A percentile compares a stretch with the other conserved stretches of the same genome.
Evolutionary conservation across 768 basidiomycete species (phyloP).

Genomic region (Tylopilus rubrobrunneus): DNA sequence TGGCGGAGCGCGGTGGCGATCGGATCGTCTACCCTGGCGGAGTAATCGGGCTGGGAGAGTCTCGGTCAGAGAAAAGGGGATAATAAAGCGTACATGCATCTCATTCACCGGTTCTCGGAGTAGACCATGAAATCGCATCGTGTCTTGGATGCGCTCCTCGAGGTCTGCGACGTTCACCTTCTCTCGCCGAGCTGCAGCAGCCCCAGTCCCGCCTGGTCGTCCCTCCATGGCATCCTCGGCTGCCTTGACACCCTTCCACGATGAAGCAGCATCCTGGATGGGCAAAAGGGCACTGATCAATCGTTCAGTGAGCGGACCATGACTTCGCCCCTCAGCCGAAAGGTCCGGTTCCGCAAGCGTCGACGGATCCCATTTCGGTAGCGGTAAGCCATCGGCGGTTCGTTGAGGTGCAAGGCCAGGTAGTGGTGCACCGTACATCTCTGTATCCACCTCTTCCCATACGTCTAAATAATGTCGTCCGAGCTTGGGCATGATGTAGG

Average conservation of each 20-base stretch:
- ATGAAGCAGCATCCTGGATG: conserved; percentile 52
- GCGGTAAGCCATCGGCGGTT: conserved; percentile 31
- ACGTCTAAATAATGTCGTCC: conserved; percentile 83
- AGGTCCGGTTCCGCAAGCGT: conserved; percentile 72
- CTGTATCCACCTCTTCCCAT: conserved; percentile 90
- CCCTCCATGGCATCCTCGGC: conserved; percentile 85
- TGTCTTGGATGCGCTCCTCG: conserved; percentile 71
- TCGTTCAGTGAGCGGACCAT: conserved; percentile 86
- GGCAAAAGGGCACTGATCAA: conserved; percentile 72
- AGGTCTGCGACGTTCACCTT: conserved; percentile 76
- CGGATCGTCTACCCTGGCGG: conserved; percentile 86
- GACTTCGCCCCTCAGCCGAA: conserved; percentile 69
- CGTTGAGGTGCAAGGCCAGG: conserved; percentile 39
- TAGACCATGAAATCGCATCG: conserved; percentile 73
- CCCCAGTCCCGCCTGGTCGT: conserved; percentile 73
- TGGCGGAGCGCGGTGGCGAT: conserved; percentile 87
- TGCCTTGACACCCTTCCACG: conserved; percentile 77
- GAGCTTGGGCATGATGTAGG: conserved; percentile 81
- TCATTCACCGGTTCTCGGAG: conserved; percentile 64
- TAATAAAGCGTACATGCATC: conserved; percentile 7
- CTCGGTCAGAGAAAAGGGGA: conserved; percentile 19
- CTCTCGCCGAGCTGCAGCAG: conserved; percentile 70
- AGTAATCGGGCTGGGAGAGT: conserved; percentile 59
- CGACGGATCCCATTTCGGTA: conserved; percentile 80
- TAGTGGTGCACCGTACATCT: conserved; percentile 40